Evolutionary conservation across 768 basidiomycete species (phyloP).

Genomic region (Trametes punicea): DNA sequence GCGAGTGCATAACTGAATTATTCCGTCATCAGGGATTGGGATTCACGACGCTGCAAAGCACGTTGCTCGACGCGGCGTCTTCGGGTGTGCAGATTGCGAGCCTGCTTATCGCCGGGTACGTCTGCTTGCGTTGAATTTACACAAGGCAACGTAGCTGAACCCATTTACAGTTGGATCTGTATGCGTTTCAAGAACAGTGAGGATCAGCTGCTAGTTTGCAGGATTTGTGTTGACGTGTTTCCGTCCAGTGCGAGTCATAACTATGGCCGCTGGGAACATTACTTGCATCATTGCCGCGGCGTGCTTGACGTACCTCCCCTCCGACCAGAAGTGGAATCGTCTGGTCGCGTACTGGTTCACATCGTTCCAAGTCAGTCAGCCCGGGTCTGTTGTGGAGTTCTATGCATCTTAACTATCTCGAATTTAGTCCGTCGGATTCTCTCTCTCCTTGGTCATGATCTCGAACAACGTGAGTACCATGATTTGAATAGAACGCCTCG

Average conservation of each 20-base stretch:
- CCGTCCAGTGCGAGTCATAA: constrained; percentile 10
- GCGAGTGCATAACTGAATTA: background rate
- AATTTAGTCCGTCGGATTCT: constrained; percentile 27
- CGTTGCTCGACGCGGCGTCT: constrained; percentile 19
- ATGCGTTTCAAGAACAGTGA: constrained; percentile 22
- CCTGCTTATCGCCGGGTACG: constrained; percentile 18
- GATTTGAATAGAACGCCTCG: background rate
- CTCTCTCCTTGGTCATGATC: constrained; percentile 29
- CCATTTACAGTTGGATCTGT: constrained; percentile 2
- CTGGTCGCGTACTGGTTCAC: constrained; percentile 35
- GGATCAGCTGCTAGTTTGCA: background rate
- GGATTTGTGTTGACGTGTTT: background rate
- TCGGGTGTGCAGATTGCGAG: constrained; percentile 16
- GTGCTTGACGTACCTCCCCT: constrained; percentile 30
- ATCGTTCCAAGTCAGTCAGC: constrained; percentile 16
- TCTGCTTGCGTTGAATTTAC: background rate
- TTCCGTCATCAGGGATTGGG: constrained; percentile 12
- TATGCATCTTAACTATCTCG: background rate
- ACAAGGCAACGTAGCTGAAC: background rate
- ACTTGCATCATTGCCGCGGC: constrained; percentile 34
- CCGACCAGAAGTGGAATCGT: constrained; percentile 29
- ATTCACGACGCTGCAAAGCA: constrained; percentile 21
- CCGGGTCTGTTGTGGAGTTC: background rate
- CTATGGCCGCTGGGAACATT: constrained; percentile 25
- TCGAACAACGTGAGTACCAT: constrained; percentile 22